These are phyloP conservation scores for Monosporascus sp. DNA, from an alignment of 2,329 filamentous ascomycete genomes.

Conservation along the genomic window DNA sequence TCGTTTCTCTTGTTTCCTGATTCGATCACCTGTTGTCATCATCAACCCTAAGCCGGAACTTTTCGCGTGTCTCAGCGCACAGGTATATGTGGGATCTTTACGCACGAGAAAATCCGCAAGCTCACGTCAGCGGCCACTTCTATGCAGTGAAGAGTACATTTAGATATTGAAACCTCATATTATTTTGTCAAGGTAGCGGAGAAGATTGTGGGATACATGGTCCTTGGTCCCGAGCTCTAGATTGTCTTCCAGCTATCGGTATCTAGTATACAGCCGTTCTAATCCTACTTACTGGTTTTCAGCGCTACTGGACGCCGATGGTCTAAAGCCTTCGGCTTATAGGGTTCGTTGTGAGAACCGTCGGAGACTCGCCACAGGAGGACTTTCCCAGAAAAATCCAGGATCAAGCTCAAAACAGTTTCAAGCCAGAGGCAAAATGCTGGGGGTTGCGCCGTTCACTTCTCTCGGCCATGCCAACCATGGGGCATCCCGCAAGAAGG, in stretches of 20 bases:
- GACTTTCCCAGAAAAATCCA: background rate
- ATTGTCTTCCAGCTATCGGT: too few relatives aligned
- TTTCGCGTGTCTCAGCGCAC: too few relatives aligned
- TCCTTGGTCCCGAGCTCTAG: too few relatives aligned
- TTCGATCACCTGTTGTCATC: background rate
- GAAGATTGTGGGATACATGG: too few relatives aligned
- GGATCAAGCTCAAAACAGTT: background rate
- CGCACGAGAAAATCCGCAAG: too few relatives aligned
- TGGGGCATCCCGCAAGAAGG: conserved; percentile 14
- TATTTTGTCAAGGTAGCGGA: too few relatives aligned
- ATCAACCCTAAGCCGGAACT: too few relatives aligned
- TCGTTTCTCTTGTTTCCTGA: background rate
- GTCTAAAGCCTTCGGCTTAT: background rate
- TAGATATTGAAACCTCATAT: too few relatives aligned
- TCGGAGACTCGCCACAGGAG: background rate
- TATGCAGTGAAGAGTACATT: too few relatives aligned
- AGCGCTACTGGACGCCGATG: background rate
- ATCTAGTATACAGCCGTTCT: background rate
- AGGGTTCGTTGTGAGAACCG: background rate
- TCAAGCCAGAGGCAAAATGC: conserved; percentile 6
- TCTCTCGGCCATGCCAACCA: conserved; percentile 2
- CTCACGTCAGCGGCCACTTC: too few relatives aligned
- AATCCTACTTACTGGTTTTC: background rate
- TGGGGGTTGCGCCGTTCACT: conserved; percentile 7
- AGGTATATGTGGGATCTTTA: too few relatives aligned